Evolutionary conservation across 2,329 filamentous ascomycete species (phyloP).

Genomic region (Hyphodiscus sp.): DNA sequence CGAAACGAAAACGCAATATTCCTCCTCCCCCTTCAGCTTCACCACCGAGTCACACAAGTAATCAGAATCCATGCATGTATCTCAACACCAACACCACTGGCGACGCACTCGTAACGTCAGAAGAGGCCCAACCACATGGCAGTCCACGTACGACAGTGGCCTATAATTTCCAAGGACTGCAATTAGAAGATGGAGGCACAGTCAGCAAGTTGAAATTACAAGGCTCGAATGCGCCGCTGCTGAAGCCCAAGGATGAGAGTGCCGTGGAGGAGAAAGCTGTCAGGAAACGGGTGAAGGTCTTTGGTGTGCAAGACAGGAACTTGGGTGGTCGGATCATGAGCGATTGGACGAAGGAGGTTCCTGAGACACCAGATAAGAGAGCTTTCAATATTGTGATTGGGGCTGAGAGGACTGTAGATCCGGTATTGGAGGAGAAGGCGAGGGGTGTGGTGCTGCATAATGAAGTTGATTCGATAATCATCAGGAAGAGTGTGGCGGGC

Average conservation of each 20-base stretch:
- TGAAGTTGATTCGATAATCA: constrained; percentile 25
- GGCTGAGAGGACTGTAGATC: constrained; percentile 11
- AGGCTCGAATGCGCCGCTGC: neutral
- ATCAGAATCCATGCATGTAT: constrained; percentile 2
- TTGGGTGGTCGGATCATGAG: constrained; percentile 8
- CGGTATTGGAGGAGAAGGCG: constrained; percentile 10
- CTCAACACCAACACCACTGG: constrained; percentile 12
- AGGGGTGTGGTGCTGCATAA: constrained; percentile 15
- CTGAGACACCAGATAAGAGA: constrained; percentile 9
- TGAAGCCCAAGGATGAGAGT: neutral
- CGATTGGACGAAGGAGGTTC: constrained; percentile 2
- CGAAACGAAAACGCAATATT: constrained; percentile 11
- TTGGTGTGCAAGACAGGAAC: constrained; percentile 7
- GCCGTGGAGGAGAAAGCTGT: constrained; percentile 13
- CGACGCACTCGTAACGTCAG: neutral
- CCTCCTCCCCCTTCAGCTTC: constrained; percentile 18
- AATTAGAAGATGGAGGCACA: constrained; percentile 17
- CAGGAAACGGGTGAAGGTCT: constrained; percentile 22
- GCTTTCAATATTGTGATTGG: constrained; percentile 11
- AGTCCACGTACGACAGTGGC: constrained; percentile 28
- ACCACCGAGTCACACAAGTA: constrained; percentile 4
- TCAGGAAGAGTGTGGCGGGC: constrained; percentile 14
- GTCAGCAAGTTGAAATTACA: constrained; percentile 18
- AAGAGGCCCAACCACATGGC: constrained; percentile 7
- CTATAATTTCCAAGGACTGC: constrained; percentile 26